Evolutionary conservation across 257 asterid genomes (phyloP).

Genomic region (Rauvolfia tetraphylla): DNA sequence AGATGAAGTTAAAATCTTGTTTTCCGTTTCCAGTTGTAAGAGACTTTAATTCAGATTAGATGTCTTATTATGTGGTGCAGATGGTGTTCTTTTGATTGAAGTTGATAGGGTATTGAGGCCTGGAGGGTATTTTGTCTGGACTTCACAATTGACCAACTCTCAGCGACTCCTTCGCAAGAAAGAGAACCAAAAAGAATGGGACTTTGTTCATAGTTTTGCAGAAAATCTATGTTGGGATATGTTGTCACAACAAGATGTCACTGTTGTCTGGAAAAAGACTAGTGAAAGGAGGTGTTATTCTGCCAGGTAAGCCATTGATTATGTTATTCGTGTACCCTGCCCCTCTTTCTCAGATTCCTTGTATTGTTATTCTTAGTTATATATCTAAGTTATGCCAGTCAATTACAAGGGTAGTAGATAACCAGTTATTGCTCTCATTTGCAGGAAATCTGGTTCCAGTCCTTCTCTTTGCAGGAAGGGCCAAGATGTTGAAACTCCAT

Average conservation of each 20-base stretch:
- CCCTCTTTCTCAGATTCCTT: neutral
- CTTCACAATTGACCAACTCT: constrained; percentile 73
- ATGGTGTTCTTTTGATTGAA: constrained; percentile 70
- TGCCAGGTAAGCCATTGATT: constrained; percentile 47
- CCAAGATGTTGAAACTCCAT: constrained; percentile 78
- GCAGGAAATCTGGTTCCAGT: constrained; percentile 65
- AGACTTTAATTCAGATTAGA: neutral
- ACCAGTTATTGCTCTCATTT: constrained; percentile 26
- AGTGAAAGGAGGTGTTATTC: constrained; percentile 67
- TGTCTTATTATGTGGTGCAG: constrained; percentile 43
- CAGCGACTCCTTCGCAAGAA: constrained; percentile 70
- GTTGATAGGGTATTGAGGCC: constrained; percentile 91
- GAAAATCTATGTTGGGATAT: constrained; percentile 85
- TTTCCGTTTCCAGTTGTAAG: neutral
- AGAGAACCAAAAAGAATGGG: constrained; percentile 79
- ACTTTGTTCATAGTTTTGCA: constrained; percentile 54
- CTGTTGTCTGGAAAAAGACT: constrained; percentile 95
- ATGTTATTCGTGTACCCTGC: neutral
- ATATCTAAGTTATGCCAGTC: neutral
- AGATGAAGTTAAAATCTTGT: too few species aligned
- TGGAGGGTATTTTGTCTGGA: constrained; percentile 99
- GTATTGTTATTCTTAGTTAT: neutral
- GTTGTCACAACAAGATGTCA: constrained; percentile 89
- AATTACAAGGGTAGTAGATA: neutral
- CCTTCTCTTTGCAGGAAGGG: constrained; percentile 74